These are phyloP conservation scores for Ilex aquifolium DNA, from an alignment of 257 asterid species.

Conservation along the genomic window DNA sequence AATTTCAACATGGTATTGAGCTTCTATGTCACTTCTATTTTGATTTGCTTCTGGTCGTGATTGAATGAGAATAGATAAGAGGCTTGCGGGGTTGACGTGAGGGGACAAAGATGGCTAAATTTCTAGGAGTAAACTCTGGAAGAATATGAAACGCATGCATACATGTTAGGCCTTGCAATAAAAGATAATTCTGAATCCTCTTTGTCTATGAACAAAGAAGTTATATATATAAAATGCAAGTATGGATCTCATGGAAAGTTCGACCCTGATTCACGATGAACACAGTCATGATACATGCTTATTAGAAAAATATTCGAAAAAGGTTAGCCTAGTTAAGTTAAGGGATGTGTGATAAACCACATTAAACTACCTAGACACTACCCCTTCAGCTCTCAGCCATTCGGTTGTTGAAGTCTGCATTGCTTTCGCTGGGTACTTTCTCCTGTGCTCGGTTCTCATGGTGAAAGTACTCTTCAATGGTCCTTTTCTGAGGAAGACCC, in stretches of 20 bases:
- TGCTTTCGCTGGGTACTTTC: no score
- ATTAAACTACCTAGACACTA: no score
- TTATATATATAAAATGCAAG: neutral
- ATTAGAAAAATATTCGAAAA: no score
- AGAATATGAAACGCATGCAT: neutral
- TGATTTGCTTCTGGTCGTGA: neutral
- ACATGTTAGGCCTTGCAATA: neutral
- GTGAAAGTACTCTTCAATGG: no score
- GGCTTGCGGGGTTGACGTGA: neutral
- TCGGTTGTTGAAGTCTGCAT: no score
- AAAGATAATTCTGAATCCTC: neutral
- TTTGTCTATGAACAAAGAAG: neutral
- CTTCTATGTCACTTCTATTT: neutral
- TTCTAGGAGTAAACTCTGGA: neutral
- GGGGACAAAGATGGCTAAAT: neutral
- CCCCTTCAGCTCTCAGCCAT: no score
- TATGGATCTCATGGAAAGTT: neutral
- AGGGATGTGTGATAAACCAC: no score
- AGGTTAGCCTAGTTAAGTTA: no score
- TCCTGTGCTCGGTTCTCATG: no score
- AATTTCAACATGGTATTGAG: no score
- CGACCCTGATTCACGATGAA: neutral
- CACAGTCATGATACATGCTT: no score
- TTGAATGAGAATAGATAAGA: neutral
- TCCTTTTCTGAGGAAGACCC: no score